Evolutionary conservation across 768 basidiomycete genomes (phyloP), one percentile per base, ranked within the genome.

Genomic region (Lactarius trivialis): DNA sequence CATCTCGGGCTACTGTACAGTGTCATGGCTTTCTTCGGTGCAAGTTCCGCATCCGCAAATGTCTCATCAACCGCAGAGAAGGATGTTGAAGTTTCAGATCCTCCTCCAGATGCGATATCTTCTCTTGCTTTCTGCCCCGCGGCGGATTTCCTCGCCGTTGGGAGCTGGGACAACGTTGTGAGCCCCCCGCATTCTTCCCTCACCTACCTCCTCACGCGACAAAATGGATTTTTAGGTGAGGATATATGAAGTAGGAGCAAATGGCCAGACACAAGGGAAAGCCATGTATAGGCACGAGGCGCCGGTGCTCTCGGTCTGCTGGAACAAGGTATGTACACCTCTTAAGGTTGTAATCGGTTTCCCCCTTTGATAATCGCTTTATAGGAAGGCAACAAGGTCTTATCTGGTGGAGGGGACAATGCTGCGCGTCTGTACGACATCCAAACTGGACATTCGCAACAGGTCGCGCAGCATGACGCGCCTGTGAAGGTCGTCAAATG

Each of bases 351-450:
- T n/a, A n/a, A n/a, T n/a, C n/a, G n/a, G n/a, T 32, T 32, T 65
- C 60, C 60, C n/a, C 55, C 37, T 45, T 50, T 54, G 62, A 60
- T 61, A 52, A 24, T 24, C 33, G n/a, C 49, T 56, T 45, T 65
- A 36, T 66, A 96, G 93, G 90, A 93, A 60, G 95, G 95, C 21
- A 88, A 83, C 69, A 93, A 93, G 76, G 79, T 95, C 39, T 84
- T 97, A 66, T 97, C 94, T 14, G 92, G 89, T 5, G 95, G 96
- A 53, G 91, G 91, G 8, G 96, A 99, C 78, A 97, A 98, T 73
- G 89, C 91, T 0, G 96, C 84, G n/a, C 85, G 92, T 62, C 88
- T 93, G 84, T 95, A 87, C 73, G 96, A 98, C n/a, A n/a, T n/a
- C n/a, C n/a, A n/a, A n/a, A n/a, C n/a, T n/a, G n/a, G n/a, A n/a